phyloP scores from a whole-genome alignment of 83 land plant genomes.

The Thuja plicata region DNA sequence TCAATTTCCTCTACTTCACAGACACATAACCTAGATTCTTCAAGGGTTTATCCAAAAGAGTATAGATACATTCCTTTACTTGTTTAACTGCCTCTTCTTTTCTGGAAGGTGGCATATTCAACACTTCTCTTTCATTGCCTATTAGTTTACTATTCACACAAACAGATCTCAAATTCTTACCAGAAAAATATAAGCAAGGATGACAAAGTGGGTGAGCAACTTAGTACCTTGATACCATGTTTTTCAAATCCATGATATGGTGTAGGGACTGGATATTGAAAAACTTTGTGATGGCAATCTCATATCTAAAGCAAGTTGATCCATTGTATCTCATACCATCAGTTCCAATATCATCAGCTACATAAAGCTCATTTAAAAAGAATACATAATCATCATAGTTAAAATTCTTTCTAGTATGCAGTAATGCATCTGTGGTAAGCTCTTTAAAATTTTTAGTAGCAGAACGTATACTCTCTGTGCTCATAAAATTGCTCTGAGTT shows the following conservation, averaged over 20 bases:
- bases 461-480: not conserved
- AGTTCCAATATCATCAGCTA: not conserved
- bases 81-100: conserved; percentile 79
- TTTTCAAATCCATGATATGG: not conserved
- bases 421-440: no score
- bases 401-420: not conserved
- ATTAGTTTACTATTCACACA: not conserved
- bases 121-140: not conserved
- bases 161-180: not conserved
- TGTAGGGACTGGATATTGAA: not conserved
- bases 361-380: not conserved
- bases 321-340: not conserved
- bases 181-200: not conserved
- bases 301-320: not conserved
- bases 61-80: conserved; percentile 58
- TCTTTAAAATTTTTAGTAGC: not conserved
- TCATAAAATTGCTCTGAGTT: no score
- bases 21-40: conserved; percentile 47
- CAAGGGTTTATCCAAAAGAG: conserved; percentile 60
- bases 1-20: conserved; percentile 51
- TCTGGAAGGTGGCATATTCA: conserved; percentile 50
- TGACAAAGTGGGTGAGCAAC: not conserved
- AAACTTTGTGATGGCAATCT: not conserved
- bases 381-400: not conserved
- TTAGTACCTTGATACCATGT: not conserved